Evolutionary conservation across 306 rosid genomes (phyloP).

Genomic region (Purshia tridentata): DNA sequence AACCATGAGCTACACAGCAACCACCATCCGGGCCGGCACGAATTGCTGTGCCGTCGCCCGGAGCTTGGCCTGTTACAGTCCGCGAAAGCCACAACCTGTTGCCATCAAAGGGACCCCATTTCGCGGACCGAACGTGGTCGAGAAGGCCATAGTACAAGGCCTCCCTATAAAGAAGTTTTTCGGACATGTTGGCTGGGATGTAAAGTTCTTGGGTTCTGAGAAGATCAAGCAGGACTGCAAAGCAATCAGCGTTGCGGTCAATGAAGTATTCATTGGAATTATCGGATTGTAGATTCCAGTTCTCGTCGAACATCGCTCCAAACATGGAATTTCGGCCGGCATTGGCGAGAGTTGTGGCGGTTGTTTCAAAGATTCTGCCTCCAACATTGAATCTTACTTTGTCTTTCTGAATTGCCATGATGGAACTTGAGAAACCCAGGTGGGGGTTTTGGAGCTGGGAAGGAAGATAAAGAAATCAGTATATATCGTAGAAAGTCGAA

Average conservation of each 20-base stretch:
- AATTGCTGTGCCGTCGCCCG: constrained; percentile 96
- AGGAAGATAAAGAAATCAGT: constrained; percentile 1
- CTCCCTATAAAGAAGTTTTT: constrained; percentile 76
- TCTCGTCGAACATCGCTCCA: constrained; percentile 84
- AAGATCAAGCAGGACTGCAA: constrained; percentile 79
- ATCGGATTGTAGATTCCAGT: constrained; percentile 53
- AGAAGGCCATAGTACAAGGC: constrained; percentile 74
- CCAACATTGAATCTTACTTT: constrained; percentile 83
- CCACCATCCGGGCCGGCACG: constrained; percentile 92
- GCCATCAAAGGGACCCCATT: constrained; percentile 83
- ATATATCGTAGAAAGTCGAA: constrained; percentile 9
- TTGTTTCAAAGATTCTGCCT: constrained; percentile 87
- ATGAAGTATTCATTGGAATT: constrained; percentile 54
- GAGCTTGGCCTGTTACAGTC: constrained; percentile 71
- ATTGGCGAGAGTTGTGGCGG: constrained; percentile 80
- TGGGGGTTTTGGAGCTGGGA: constrained; percentile 23
- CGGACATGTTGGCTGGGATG: constrained; percentile 54
- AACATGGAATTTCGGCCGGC: constrained; percentile 86
- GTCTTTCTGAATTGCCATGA: constrained; percentile 68
- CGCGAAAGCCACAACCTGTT: constrained; percentile 53
- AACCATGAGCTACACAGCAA: constrained; percentile 87
- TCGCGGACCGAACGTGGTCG: constrained; percentile 76
- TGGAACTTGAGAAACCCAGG: constrained; percentile 38
- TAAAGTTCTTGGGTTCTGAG: constrained; percentile 66
- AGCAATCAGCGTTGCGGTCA: constrained; percentile 91